Base-by-base conservation (phyloP, 306 rosid species). In the Ziziphus jujuba region DNA sequence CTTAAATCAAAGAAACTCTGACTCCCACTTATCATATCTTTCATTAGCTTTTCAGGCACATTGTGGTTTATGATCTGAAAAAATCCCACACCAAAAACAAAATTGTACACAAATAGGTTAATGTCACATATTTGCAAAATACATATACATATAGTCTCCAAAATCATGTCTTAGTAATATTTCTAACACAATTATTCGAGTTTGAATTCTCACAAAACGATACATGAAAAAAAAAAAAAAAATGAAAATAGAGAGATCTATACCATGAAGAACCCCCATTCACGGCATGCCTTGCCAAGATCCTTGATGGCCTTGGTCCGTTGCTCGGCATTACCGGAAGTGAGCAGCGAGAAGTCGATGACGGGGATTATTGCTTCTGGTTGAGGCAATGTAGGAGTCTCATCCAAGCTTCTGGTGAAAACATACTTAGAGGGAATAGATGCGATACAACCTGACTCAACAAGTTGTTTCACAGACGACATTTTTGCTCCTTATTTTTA, bases 191-290 rank as follows among this genome's bases (percentile, higher is more conserved):
- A n/a, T n/a, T n/a, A n/a, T n/a, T n/a, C n/a, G n/a, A n/a, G n/a
- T n/a, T n/a, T n/a, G n/a, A n/a, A n/a, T n/a, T n/a, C n/a, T n/a
- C n/a, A n/a, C n/a, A n/a, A n/a, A n/a, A n/a, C n/a, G n/a, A n/a
- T n/a, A n/a, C n/a, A n/a, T n/a, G n/a, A n/a, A n/a, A n/a, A n/a
- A n/a, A n/a, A n/a, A n/a, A n/a, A n/a, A n/a, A n/a, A n/a, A n/a
- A n/a, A n/a, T n/a, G n/a, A n/a, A n/a, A n/a, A n/a, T n/a, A n/a
- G n/a, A n/a, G n/a, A n/a, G n/a, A n/a, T n/a, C n/a, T n/a, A n/a
- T 77, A 85, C 89, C 84, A 76, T 56, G 40, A 85, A 85, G 67
- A 85, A 85, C 51, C 87, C 89, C 89, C 89, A 85, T 5, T 85
- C 77, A 5, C 77, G 72, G 50, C 89, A 85, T 6, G 89, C 80